These are phyloP conservation scores for Petrea volubilis DNA, from an alignment of 257 asterid genomes.

Conservation along the genomic window DNA sequence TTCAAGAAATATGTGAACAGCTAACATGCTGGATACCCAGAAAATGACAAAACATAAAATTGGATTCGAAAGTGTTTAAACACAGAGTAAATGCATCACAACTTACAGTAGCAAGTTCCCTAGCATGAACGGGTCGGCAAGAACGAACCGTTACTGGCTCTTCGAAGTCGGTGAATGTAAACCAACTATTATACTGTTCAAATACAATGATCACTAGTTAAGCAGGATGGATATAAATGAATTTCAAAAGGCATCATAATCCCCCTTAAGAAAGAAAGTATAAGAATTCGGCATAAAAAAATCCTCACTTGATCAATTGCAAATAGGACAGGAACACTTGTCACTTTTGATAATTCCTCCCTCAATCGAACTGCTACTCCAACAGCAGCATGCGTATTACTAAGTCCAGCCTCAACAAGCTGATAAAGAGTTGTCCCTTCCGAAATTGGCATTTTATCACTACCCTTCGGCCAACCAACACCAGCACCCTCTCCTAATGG, in stretches of 20 bases:
- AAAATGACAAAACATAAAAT: not conserved
- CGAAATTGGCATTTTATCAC: slow-evolving; percentile 57
- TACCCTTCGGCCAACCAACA: slow-evolving; percentile 76
- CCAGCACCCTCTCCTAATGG: slow-evolving; percentile 97
- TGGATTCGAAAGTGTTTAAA: not conserved
- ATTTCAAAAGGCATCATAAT: slow-evolving; percentile 17
- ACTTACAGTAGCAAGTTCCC: slow-evolving; percentile 81
- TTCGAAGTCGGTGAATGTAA: slow-evolving; percentile 82
- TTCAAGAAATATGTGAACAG: slow-evolving; percentile 4
- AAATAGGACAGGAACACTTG: slow-evolving; percentile 82
- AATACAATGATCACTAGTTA: slow-evolving; percentile 28
- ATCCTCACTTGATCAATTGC: slow-evolving; percentile 90
- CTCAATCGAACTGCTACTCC: slow-evolving; percentile 92
- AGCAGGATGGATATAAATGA: slow-evolving; percentile 20
- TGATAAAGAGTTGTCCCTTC: slow-evolving; percentile 70
- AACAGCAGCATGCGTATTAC: slow-evolving; percentile 76
- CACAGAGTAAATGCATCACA: slow-evolving; percentile 13
- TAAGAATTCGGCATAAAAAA: slow-evolving; percentile 11
- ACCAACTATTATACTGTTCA: slow-evolving; percentile 93
- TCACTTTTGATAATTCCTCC: slow-evolving; percentile 80
- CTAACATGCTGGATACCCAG: not conserved
- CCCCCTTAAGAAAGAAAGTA: slow-evolving; percentile 7
- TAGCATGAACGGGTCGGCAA: slow-evolving; percentile 81
- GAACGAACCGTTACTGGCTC: slow-evolving; percentile 91
- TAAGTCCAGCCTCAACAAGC: slow-evolving; percentile 73